Base-by-base conservation (phyloP, 805 yeast species). In the Metschnikowia lunata region DNA sequence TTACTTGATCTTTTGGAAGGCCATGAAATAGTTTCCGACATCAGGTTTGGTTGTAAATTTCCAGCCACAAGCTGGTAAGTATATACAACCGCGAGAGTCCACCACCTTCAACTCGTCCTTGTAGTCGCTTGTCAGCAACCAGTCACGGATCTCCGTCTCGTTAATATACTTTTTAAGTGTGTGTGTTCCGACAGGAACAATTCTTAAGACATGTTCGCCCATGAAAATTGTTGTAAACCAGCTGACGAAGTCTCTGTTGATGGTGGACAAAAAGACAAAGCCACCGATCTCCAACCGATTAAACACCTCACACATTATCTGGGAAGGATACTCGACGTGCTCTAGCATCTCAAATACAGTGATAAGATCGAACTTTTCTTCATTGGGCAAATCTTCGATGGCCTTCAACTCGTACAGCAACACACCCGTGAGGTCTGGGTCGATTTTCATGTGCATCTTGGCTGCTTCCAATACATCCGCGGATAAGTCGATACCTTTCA, bases 301-400 rank as follows among this genome's bases (percentile, higher is more conserved):
- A 60, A 89, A 70, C 0, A 95, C 95, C 39, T 76, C 77, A n/a
- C 71, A 62, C 43, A 93, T 63, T 12, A 90, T 84, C 42, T 76
- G 79, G 0, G 87, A 66, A 0, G 99, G 99, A 47, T 79, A 76
- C 46, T 86, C 88, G 3, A 93, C 97, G 61, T 93, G 99, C 62
- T 93, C 99, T 31, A 93, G 71, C 79, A 93, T 82, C 62, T 93
- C 99, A 75, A 91, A 88, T 79, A 90, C 78, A 1, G 97, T 88
- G 5, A 93, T 82, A 3, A 90, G 62, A 59, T 93, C 96, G 62
- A 67, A 91, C 38, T 66, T 66, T 12, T 73, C 79, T 9, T 62
- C 56, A 6, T 54, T 43, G 6, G 69, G 66, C 26, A 83, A 50
- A 30, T 78, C 79, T 50, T 86, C 96, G 13, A 91, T 64, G 0